Conservation (phyloP, 331 rosid genomes). For the Acacia concinna region DNA sequence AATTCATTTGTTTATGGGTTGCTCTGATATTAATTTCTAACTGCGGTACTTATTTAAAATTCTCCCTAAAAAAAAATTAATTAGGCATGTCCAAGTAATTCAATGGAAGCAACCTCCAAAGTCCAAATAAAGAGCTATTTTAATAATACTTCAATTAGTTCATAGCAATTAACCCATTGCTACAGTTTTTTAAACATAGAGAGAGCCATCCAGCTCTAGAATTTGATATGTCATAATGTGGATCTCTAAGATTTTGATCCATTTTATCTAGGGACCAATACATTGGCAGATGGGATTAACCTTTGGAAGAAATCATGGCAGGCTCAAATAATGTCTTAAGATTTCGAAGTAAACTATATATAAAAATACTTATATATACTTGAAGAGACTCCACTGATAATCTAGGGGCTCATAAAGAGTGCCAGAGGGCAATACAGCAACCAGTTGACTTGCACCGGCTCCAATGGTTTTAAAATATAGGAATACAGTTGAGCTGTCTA, state of each 20-base stretch:
- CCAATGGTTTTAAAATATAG: neutral
- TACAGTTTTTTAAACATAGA: neutral
- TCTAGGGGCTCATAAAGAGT: neutral
- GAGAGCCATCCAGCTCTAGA: neutral
- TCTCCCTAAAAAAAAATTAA: too few species aligned
- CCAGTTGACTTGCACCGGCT: slow-evolving; percentile 32
- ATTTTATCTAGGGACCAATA: slow-evolving; percentile 24
- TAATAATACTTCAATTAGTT: neutral
- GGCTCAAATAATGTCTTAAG: neutral
- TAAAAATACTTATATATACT: neutral
- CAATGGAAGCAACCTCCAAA: slow-evolving; percentile 6
- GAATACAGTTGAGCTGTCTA: slow-evolving; percentile 30
- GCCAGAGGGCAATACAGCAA: slow-evolving; percentile 15
- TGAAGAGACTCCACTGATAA: neutral
- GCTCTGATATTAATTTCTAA: too few species aligned
- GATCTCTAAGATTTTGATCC: neutral
- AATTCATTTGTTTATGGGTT: too few species aligned
- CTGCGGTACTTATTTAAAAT: too few species aligned
- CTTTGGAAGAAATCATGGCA: neutral
- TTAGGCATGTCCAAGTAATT: slow-evolving; percentile 27
- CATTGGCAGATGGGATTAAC: neutral
- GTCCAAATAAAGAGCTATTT: slow-evolving; percentile 9
- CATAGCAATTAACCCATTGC: neutral
- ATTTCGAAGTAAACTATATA: neutral
- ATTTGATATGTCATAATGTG: neutral